A percentile compares a stretch with the other conserved stretches of the same genome.
These are phyloP conservation scores for Mycena albidolilacea DNA, from an alignment of 768 basidiomycete genomes.

Conservation along the genomic window DNA sequence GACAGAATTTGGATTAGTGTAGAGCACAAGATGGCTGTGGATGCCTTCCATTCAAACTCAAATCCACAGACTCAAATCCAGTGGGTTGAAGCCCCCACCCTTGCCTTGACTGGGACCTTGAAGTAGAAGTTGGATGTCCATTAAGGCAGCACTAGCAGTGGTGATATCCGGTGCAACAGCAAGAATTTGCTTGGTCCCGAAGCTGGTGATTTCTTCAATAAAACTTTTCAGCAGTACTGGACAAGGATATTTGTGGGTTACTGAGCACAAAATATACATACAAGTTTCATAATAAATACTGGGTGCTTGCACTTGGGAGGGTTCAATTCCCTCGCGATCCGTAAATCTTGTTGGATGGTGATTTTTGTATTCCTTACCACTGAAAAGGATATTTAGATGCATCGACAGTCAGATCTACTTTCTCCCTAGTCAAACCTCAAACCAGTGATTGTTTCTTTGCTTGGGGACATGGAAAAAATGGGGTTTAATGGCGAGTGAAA, in stretches of 20 bases:
- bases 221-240: background rate
- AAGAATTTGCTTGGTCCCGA: slow-evolving; percentile 7
- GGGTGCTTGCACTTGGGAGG: too few species aligned
- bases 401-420: too few species aligned
- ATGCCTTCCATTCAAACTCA: background rate
- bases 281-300: too few species aligned
- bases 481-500: too few species aligned
- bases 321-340: too few species aligned
- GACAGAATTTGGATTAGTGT: slow-evolving; percentile 11
- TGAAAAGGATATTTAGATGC: too few species aligned
- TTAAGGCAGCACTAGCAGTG: slow-evolving; percentile 1
- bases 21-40: background rate
- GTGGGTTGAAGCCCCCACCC: slow-evolving; percentile 1
- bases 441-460: too few species aligned
- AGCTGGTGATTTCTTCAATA: background rate
- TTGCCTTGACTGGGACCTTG: slow-evolving; percentile 1
- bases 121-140: background rate
- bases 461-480: too few species aligned
- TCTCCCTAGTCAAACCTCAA: too few species aligned
- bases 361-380: too few species aligned
- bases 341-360: too few species aligned
- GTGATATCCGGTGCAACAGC: slow-evolving; percentile 13
- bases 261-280: too few species aligned
- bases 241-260: slow-evolving; percentile 12
- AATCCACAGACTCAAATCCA: slow-evolving; percentile 10